Evolutionary conservation across 2,329 filamentous ascomycete species (phyloP), one percentile per base, ranked within the genome.

Genomic region (Acephala macrosclerotiorum): DNA sequence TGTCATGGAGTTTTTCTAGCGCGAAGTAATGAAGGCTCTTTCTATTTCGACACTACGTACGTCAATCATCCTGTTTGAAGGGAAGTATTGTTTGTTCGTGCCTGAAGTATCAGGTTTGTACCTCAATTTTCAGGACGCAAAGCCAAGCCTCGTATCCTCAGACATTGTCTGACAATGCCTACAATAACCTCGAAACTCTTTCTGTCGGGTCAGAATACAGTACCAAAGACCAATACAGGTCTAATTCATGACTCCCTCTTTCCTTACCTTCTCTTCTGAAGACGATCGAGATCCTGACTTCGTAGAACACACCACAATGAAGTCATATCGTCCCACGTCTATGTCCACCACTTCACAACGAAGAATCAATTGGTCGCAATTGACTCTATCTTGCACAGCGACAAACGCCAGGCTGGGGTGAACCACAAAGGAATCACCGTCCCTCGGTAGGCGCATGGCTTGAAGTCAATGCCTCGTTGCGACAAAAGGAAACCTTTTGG

Each of bases 291-390:
- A 49, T 25, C 12, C 9, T 49, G n/a, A 18, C 45, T 53, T 33
- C 18, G 22, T 16, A n/a, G 6, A 53, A 29, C 49, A 53, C 25
- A 25, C 49, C 49, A 53, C 49, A 53, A 53, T 33, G 49, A 53
- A 8, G 6, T 26, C 49, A 53, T 29, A 12, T 33, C 14, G 8
- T 33, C 49, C 25, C 14, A 29, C 26, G 12, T 29, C 49, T 51
- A 9, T 3, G 22, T 11, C 47, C 47, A 51, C 49, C 18, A 29
- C 26, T 29, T 11, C 14, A 18, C 4, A 3, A 18, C 12, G 12
- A 33, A 25, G 25, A n/a, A n/a, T n/a, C n/a, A n/a, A n/a, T n/a
- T 18, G 18, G 9, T 53, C 14, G 49, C n/a, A n/a, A 53, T 53
- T 53, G 49, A 25, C 22, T 29, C 25, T n/a, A n/a, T 53, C 49